A percentile compares a stretch with the other conserved stretches of the same genome.
Conservation (phyloP, 176 grass and related monocot genomes). For the Elymus sibiricus region DNA sequence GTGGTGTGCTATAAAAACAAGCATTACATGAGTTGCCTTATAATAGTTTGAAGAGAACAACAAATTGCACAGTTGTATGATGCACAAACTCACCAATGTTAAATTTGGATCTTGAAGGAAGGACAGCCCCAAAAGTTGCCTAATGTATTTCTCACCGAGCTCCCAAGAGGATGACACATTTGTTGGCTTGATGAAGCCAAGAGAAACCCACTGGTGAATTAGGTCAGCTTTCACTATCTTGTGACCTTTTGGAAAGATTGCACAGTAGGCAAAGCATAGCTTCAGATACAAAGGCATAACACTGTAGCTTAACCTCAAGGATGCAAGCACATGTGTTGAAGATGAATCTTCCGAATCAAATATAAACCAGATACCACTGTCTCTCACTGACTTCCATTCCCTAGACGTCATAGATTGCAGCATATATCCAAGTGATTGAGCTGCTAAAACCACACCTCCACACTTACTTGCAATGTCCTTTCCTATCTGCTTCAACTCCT, state of each 20-base stretch:
- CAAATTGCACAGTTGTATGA: too few species aligned
- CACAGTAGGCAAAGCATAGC: background rate
- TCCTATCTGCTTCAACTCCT: background rate
- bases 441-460: background rate
- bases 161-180: background rate
- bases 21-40: background rate
- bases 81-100: background rate
- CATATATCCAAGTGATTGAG: background rate
- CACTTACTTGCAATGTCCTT: background rate
- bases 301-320: background rate
- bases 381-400: background rate
- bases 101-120: background rate
- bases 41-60: rapidly evolving
- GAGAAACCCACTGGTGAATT: background rate
- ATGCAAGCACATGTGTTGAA: background rate
- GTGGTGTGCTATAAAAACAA: too few species aligned
- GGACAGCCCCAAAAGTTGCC: background rate
- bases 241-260: background rate
- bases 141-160: background rate
- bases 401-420: background rate
- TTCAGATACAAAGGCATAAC: background rate
- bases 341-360: background rate
- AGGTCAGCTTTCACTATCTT: background rate
- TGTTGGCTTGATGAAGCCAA: too few species aligned
- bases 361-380: background rate